A percentile compares a stretch with the other conserved stretches of the same genome.
These are phyloP conservation scores for Houttuynia cordata DNA, from an alignment of 164 flowering plant species.

Conservation along the genomic window DNA sequence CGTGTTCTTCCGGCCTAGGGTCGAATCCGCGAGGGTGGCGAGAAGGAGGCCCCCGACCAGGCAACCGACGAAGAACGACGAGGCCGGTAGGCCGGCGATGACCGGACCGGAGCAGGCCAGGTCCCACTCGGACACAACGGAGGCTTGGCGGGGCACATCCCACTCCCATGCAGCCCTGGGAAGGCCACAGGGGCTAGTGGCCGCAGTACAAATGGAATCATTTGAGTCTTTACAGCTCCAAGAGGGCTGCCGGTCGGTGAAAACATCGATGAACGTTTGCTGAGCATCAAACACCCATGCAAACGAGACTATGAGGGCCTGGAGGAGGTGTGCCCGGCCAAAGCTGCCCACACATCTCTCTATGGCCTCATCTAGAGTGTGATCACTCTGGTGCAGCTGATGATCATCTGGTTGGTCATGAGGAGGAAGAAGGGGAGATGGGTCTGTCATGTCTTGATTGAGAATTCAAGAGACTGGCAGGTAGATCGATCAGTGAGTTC, in stretches of 20 bases:
- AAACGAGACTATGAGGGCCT: conserved; percentile 36
- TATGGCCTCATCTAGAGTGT: conserved; percentile 23
- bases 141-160: conserved; percentile 25
- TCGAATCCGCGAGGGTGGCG: conserved; percentile 52
- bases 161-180: conserved; percentile 41
- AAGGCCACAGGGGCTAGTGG: conserved; percentile 20
- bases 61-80: conserved; percentile 63
- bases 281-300: conserved; percentile 60
- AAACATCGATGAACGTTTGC: conserved; percentile 51
- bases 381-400: conserved; percentile 3
- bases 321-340: conserved; percentile 36
- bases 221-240: conserved; percentile 35
- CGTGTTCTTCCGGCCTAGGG: conserved; percentile 56
- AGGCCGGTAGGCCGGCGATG: conserved; percentile 43
- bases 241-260: conserved; percentile 44
- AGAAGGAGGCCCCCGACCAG: conserved; percentile 45
- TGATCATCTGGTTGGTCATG: not conserved
- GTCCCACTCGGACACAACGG: conserved; percentile 52
- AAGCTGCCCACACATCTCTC: conserved; percentile 35
- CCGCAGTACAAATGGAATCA: conserved; percentile 3
- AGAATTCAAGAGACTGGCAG: no score
- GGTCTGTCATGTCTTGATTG: not conserved
- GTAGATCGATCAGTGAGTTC: no score
- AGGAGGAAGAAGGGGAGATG: conserved; percentile 7
- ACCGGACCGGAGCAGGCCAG: conserved; percentile 31